Evolutionary conservation across 371 early-diverging fungal species (phyloP), one percentile per base, ranked within the genome.

Genomic region (Apophysomyces sp.): DNA sequence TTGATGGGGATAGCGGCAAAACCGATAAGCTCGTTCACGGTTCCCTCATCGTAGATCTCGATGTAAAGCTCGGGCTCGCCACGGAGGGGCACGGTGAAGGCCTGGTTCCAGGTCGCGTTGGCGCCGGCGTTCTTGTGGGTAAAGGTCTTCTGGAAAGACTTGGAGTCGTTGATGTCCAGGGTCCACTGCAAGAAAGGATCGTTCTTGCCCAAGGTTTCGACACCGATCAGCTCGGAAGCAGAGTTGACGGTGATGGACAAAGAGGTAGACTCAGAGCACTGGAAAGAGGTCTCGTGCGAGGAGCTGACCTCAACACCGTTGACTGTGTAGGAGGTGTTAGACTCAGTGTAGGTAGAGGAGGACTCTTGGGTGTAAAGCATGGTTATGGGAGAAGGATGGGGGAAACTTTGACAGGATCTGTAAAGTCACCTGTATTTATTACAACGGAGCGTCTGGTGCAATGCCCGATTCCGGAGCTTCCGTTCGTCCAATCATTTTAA

Each of bases 1-100:
- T 77, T 78, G 57, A 86, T 72, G 52, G 86, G 84, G 52, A 86
- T 84, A 29, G 86, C 84, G 53, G 79, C 77, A 66, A 86, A 86
- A 66, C 83, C 86, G 57, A 86, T 83, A 28, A 81, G 69, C 57
- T 79, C 80, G 36, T 80, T 73, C 13, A 68, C 72, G 21, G 77
- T 58, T 53, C 83, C 86, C 62, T 83, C 72, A 53, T 86, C 81
- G 67, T 83, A 71, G 34, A 86, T 75, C 73, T 86, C 86, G 36
- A 86, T 62, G 54, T 59, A 86, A 27, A 86, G 74, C 41, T 84
- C 77, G 30, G 77, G 69, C 34, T 81, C 78, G 55, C 81, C 82
- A 31, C 72, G 65, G 34, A 80, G 72, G 3, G 81, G 64, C 37
- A 81, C 27, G 16, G 54, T 69, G 58, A 86, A 84, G 55, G 80